Evolutionary conservation across 2,329 filamentous ascomycete species (phyloP), one percentile per base, ranked within the genome.

Genomic region (Neocucurbitaria cava): DNA sequence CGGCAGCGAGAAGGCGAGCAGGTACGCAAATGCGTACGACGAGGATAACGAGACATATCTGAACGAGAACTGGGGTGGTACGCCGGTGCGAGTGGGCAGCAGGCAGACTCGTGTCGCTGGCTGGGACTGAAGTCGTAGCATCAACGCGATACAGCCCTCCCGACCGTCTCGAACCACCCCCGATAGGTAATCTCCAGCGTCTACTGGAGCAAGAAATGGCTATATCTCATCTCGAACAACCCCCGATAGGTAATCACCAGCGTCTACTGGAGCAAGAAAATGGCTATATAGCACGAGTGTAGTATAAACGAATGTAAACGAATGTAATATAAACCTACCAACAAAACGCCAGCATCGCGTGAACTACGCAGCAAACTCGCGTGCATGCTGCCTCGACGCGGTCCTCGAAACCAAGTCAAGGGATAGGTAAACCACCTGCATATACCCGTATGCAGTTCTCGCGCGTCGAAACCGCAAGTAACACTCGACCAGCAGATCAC

Each of bases 301-400:
- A n/a, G n/a, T n/a, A n/a, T n/a, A n/a, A n/a, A n/a, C n/a, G n/a
- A n/a, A 36, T 46, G 24, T 35, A 21, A 23, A 13, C 20, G 9
- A 40, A 23, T 5, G 11, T 5, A 46, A n/a, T 23, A 17, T 18
- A n/a, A 24, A 40, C 11, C 39, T 31, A 31, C 40, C 56, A 54
- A 54, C 52, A 46, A 41, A 52, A 45, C n/a, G 24, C 24, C 40
- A 44, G 36, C 46, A 26, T 49, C 36, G 23, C 13, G 41, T 56
- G 51, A 50, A 60, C 59, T 36, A 31, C 38, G 40, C n/a, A 24
- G 41, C 51, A 52, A 49, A 43, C 52, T 69, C 60, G 54, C 49
- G 63, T 69, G 62, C 61, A 65, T 62, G 45, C 45, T 59, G 67
- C 62, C 62, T 68, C 64, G 55, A 61, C 65, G 63, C 64, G 65